Conservation (phyloP, 495 filamentous ascomycete species). For the Penicillium maclennaniae region DNA sequence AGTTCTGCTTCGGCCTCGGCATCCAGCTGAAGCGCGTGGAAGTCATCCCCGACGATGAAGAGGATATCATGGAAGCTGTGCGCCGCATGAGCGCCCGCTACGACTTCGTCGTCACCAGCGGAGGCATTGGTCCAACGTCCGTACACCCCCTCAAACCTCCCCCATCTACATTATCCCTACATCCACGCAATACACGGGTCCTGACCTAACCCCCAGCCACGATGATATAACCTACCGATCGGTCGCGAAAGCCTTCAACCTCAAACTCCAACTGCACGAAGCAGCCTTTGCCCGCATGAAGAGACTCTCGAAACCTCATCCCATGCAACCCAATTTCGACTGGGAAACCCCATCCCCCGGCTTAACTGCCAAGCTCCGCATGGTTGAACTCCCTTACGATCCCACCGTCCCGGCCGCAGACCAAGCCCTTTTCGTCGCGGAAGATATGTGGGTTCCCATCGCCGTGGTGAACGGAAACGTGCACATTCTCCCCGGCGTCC, state of each 20-base stretch:
- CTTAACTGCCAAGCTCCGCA: conserved; percentile 76
- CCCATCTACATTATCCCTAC: not conserved
- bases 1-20: conserved; percentile 87
- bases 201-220: conserved; percentile 51
- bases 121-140: conserved; percentile 92
- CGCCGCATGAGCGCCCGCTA: conserved; percentile 81
- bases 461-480: conserved; percentile 85
- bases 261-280: conserved; percentile 72
- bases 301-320: conserved; percentile 65
- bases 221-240: conserved; percentile 97
- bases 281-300: conserved; percentile 79
- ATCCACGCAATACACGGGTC: not conserved
- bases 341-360: conserved; percentile 80
- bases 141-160: conserved; percentile 19
- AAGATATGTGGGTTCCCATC: conserved; percentile 87
- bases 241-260: conserved; percentile 81
- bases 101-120: conserved; percentile 91
- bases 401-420: conserved; percentile 51
- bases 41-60: conserved; percentile 87
- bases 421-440: conserved; percentile 72
- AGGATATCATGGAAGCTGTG: conserved; percentile 83
- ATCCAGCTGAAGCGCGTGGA: conserved; percentile 88
- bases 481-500: conserved; percentile 89
- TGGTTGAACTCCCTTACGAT: conserved; percentile 84
- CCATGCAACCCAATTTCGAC: conserved; percentile 69